Conservation (phyloP, 208 protist species). For the Leishmania aethiopica region DNA sequence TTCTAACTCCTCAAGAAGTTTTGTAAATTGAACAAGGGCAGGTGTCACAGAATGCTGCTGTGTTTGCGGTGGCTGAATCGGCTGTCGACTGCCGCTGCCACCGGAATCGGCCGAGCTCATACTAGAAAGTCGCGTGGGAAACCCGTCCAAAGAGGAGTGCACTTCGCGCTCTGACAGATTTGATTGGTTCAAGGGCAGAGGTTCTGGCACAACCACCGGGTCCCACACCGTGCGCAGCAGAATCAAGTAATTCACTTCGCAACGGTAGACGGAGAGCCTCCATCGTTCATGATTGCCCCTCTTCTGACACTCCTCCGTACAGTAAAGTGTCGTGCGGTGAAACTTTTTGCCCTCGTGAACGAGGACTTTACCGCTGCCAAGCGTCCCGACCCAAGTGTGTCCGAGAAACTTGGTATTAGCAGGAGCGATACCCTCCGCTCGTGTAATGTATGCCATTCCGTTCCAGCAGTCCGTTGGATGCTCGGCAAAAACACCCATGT, state of each 20-base stretch:
- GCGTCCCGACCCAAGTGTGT: slow-evolving; percentile 61
- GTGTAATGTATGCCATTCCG: slow-evolving; percentile 73
- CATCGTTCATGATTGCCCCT: slow-evolving; percentile 58
- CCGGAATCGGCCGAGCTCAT: slow-evolving; percentile 30
- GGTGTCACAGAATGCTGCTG: slow-evolving; percentile 9
- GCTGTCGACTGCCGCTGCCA: slow-evolving; percentile 23
- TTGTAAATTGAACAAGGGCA: slow-evolving; percentile 26
- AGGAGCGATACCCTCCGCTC: slow-evolving; percentile 39
- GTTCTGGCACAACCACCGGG: slow-evolving; percentile 71
- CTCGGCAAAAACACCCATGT: slow-evolving; percentile 65
- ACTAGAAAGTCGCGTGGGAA: slow-evolving; percentile 48
- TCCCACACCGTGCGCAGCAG: slow-evolving; percentile 73
- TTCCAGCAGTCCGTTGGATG: slow-evolving; percentile 72
- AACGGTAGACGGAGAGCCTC: slow-evolving; percentile 63
- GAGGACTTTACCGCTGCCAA: slow-evolving; percentile 57
- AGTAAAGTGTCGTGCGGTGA: slow-evolving; percentile 64
- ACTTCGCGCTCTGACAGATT: slow-evolving; percentile 48
- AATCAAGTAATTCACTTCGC: slow-evolving; percentile 41
- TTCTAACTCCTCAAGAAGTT: slow-evolving; percentile 40
- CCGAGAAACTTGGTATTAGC: slow-evolving; percentile 62
- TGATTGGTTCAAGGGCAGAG: slow-evolving; percentile 46
- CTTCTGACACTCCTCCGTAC: slow-evolving; percentile 70
- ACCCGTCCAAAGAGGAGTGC: slow-evolving; percentile 47
- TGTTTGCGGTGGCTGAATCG: slow-evolving; percentile 36
- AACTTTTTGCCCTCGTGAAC: slow-evolving; percentile 58